These are phyloP conservation scores for Leishmania lainsoni DNA, from an alignment of 208 protist species.

Conservation along the genomic window DNA sequence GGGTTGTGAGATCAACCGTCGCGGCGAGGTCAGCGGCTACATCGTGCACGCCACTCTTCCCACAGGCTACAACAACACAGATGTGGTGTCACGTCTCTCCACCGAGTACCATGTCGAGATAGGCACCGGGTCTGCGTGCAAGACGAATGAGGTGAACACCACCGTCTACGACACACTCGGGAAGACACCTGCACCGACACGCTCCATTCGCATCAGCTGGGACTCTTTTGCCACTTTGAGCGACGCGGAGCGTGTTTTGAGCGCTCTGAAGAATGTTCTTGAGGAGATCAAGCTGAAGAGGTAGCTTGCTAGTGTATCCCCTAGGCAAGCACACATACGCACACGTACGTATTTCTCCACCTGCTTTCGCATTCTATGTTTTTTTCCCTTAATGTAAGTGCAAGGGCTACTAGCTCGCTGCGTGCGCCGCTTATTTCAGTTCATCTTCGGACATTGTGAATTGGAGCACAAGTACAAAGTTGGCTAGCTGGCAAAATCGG, in stretches of 20 bases:
- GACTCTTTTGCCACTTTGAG: constrained; percentile 67
- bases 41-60: constrained; percentile 85
- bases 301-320: constrained; percentile 6
- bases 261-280: constrained; percentile 52
- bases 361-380: constrained; percentile 3
- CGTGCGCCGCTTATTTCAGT: not conserved
- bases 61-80: constrained; percentile 67
- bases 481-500: not conserved
- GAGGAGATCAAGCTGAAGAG: constrained; percentile 36
- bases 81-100: constrained; percentile 71
- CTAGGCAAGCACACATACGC: not conserved
- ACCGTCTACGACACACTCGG: constrained; percentile 84
- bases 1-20: constrained; percentile 78
- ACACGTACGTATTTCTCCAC: not conserved
- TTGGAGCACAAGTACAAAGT: not conserved
- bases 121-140: constrained; percentile 82
- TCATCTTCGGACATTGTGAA: not conserved
- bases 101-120: constrained; percentile 77
- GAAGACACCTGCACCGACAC: constrained; percentile 50
- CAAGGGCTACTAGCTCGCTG: not conserved
- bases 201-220: constrained; percentile 78
- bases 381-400: constrained; percentile 3
- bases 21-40: constrained; percentile 77
- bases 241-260: constrained; percentile 58
- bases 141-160: constrained; percentile 69